Conservation (phyloP, 1,139 yeast species). For the Zhuliangozyma parablackwelliae region DNA sequence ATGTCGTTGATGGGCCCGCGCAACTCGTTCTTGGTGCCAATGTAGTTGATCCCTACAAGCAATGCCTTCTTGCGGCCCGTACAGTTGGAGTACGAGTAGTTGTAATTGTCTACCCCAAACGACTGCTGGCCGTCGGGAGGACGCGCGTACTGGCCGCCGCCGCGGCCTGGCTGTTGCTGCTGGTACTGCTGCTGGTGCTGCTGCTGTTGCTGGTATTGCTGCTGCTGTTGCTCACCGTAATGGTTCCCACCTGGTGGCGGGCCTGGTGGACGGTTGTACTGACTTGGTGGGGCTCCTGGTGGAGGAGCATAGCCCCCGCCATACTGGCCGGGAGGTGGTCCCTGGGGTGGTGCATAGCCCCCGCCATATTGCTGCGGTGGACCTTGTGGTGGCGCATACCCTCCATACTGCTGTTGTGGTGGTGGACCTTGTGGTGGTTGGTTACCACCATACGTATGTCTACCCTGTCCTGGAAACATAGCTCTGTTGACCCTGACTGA, state of each 20-base stretch:
- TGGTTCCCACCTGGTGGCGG: constrained; percentile 3
- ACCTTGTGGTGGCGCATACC: constrained; percentile 6
- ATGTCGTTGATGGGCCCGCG: constrained; percentile 88
- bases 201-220: constrained; percentile 10
- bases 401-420: background rate
- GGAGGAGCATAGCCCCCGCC: background rate
- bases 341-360: constrained; percentile 6
- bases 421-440: constrained; percentile 9
- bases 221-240: no score
- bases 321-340: constrained; percentile 11
- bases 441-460: constrained; percentile 14
- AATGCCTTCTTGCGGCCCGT: constrained; percentile 76
- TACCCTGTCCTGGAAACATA: constrained; percentile 37
- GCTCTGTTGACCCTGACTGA: background rate
- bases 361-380: constrained; percentile 1
- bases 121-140: constrained; percentile 33
- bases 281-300: constrained; percentile 1
- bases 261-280: background rate
- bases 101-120: constrained; percentile 26
- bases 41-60: constrained; percentile 81
- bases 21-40: constrained; percentile 65
- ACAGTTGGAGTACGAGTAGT: constrained; percentile 72
- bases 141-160: constrained; percentile 9
- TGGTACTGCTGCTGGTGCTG: no score
- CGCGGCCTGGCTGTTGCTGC: constrained; percentile 6